A percentile compares a stretch with the other conserved stretches of the same genome.
phyloP scores from a whole-genome alignment of 129 eudicot genomes.

The Arctium minus region DNA sequence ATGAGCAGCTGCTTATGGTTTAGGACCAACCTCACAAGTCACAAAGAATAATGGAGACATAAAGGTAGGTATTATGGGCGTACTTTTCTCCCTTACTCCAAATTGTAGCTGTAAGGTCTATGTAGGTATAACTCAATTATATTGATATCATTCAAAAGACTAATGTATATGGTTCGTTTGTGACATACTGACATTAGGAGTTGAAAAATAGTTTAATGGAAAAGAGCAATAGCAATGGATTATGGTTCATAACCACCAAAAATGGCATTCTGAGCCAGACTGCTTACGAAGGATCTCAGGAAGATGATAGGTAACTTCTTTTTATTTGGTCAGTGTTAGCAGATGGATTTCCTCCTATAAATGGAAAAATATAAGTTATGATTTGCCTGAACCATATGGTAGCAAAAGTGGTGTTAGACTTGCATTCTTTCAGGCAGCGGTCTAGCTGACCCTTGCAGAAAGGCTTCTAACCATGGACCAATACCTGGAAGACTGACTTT shows the following conservation, averaged over 20 bases:
- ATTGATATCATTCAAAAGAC: not conserved
- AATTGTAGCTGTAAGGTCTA: not conserved
- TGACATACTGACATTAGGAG: no score
- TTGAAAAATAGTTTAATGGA: not conserved
- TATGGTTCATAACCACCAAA: not conserved
- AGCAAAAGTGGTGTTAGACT: no score
- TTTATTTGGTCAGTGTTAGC: not conserved
- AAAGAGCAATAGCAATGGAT: not conserved
- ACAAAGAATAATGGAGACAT: not conserved
- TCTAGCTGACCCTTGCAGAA: no score
- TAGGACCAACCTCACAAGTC: constrained; percentile 6
- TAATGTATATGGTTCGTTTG: not conserved
- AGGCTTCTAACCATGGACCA: no score
- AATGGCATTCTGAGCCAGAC: not conserved
- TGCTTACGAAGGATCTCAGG: not conserved
- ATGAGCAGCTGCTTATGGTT: constrained; percentile 4
- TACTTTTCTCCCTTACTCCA: not conserved
- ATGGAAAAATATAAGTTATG: no score
- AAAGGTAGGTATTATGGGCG: not conserved
- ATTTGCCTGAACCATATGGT: no score
- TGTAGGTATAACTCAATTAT: not conserved
- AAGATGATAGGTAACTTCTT: not conserved
- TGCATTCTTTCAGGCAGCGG: no score
- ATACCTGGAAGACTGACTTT: no score
- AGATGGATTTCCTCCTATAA: not conserved